Evolutionary conservation across 345 rosid species (phyloP), one percentile per base, ranked within the genome.

Genomic region (Eucalyptus fibrosa): DNA sequence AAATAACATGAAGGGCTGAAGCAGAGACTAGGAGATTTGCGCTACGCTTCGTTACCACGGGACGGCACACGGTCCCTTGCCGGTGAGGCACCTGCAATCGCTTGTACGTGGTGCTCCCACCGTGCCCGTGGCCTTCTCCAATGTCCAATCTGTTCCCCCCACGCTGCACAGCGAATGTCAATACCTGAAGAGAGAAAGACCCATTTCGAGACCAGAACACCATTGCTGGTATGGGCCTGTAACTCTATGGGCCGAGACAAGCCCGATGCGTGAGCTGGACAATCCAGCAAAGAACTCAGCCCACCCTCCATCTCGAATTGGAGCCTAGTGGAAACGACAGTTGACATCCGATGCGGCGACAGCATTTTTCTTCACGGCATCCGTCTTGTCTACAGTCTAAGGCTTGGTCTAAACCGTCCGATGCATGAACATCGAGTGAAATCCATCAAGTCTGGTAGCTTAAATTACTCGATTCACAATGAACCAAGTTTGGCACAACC

Each of bases 31-130:
- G 50, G 50, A 49, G 59, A 23, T 80, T 15, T 12, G 81, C 40
- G 86, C 24, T 18, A 37, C 37, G 87, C 7, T 51, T 56, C 53
- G 23, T 60, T 50, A 95, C 99, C 98, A 96, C 96, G 94, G 91
- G 91, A 95, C 92, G 80, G 97, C 98, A 89, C 98, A 95, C 90
- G 94, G 91, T 89, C 97, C 99, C 89, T 97, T 96, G 51, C 99
- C 99, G 82, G 97, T 95, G 90, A 95, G 96, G 86, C 34, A 88
- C 80, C 90, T 96, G 98, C 98, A 97, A 56, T 44, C 99, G 97
- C 90, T 96, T 95, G 96, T 94, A 93, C 23, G 94, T 92, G 24
- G 93, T 90, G 89, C 95, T 89, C 40, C 91, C 95, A 60, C 95
- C 98, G 88, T 95, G 97, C 24, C 94, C 95, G 40, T 44, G 67